Evolutionary conservation across 2,329 filamentous ascomycete species (phyloP), one percentile per base, ranked within the genome.

Genomic region (Trichoderma sp.): DNA sequence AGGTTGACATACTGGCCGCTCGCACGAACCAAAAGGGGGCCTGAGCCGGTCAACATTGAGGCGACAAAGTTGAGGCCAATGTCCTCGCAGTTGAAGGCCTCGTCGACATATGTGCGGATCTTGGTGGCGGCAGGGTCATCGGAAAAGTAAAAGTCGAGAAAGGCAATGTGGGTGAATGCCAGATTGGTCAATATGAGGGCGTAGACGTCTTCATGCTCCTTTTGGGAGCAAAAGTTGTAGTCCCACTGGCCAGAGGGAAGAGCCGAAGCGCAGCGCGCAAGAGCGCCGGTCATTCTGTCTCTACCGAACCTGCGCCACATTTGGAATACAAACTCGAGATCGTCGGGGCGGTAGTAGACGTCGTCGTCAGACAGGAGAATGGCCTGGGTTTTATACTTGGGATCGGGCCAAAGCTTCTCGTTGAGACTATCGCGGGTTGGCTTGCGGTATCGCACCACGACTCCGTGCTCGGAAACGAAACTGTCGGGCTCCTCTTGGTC

Each of bases 311-410:
- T 75, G 70, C 79, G 78, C 79, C 79, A 81, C 15, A 75, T 72
- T 60, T 80, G 78, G 64, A 81, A 81, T 25, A 76, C 77, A n/a
- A 79, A 81, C 13, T 80, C 79, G 17, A 80, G 74, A 54, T 81
- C 79, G 3, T 70, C 66, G 22, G 79, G 79, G 32, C 75, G 72
- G 71, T 78, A 80, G 70, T 77, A 80, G 19, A 80, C 77, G 66
- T 81, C 79, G 67, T 80, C 79, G 50, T 81, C 79, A 19, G 76
- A 77, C 10, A 80, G 74, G 25, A 81, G 76, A n/a, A 81, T 74
- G 13, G 79, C 79, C 60, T 80, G 74, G 19, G 79, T 80, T 54
- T 75, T 70, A 70, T 78, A 80, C 1, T 72, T 71, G 5, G 78
- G 75, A 32, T 80, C 78, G 3, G 78, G 76, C 72, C 74, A 73